phyloP scores from a whole-genome alignment of 1,284 basidiomycete species.

The Meira nashicola region DNA sequence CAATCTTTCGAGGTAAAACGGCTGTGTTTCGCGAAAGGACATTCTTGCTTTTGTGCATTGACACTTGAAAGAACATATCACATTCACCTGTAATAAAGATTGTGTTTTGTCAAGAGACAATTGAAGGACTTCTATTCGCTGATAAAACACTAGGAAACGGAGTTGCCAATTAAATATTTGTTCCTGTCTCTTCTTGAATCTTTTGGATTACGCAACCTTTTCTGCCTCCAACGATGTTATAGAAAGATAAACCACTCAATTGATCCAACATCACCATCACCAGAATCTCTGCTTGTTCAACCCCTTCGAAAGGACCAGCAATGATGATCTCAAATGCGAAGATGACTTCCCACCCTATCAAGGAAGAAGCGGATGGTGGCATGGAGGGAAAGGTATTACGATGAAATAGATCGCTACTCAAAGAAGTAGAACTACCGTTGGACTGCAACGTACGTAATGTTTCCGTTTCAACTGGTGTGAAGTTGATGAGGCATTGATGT shows the following conservation, averaged over 20 bases:
- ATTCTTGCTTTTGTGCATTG: slow-evolving; percentile 68
- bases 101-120: slow-evolving; percentile 62
- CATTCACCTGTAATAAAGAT: slow-evolving; percentile 98
- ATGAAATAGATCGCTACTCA: slow-evolving; percentile 11
- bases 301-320: slow-evolving; percentile 76
- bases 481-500: slow-evolving; percentile 43
- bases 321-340: slow-evolving; percentile 68
- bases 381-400: neutral
- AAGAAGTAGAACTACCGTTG: slow-evolving; percentile 9
- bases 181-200: slow-evolving; percentile 94
- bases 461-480: slow-evolving; percentile 26
- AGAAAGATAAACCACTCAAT: slow-evolving; percentile 65
- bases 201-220: slow-evolving; percentile 82
- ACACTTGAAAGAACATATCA: slow-evolving; percentile 72
- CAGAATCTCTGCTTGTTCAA: slow-evolving; percentile 83
- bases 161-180: slow-evolving; percentile 91
- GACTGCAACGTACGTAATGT: slow-evolving; percentile 3
- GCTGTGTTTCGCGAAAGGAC: slow-evolving; percentile 89
- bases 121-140: slow-evolving; percentile 56
- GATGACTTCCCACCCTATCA: neutral
- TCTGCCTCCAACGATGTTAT: slow-evolving; percentile 83
- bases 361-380: neutral
- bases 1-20: slow-evolving; percentile 89
- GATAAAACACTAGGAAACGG: slow-evolving; percentile 75
- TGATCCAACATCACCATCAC: slow-evolving; percentile 91